Evolutionary conservation across 2,329 filamentous ascomycete genomes (phyloP).

Genomic region (Fusarium miscanthi): DNA sequence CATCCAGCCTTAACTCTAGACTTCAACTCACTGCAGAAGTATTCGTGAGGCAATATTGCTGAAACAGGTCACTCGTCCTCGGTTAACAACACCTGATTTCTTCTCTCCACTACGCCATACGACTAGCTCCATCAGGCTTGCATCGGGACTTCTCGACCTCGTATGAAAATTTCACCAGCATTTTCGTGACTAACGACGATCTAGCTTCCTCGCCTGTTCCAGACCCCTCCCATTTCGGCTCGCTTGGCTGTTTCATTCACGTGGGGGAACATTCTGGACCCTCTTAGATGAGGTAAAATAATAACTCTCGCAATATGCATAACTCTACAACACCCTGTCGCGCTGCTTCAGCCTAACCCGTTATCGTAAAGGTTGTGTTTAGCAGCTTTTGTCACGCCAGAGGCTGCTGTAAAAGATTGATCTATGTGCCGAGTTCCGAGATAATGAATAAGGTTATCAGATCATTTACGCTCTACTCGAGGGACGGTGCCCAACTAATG

Average conservation of each 20-base stretch:
- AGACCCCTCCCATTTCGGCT: neutral
- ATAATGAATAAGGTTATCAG: slow-evolving; percentile 5
- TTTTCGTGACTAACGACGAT: neutral
- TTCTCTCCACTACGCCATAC: neutral
- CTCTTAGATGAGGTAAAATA: neutral
- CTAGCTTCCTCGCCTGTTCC: neutral
- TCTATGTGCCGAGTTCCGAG: slow-evolving; percentile 4
- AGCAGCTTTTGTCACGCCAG: neutral
- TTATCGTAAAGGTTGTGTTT: neutral
- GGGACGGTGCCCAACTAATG: neutral
- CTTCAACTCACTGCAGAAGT: neutral
- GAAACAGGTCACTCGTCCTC: neutral
- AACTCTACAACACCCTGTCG: neutral
- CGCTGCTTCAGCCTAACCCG: neutral
- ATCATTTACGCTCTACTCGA: neutral
- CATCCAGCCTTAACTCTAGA: neutral
- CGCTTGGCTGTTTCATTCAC: neutral
- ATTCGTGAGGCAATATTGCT: neutral
- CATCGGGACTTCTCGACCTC: neutral
- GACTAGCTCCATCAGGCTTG: neutral
- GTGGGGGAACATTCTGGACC: neutral
- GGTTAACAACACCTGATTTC: neutral
- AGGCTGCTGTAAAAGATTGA: neutral
- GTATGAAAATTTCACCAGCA: neutral
- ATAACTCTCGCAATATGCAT: slow-evolving; percentile 6